These are phyloP conservation scores for Fagopyrum tataricum DNA, from an alignment of 148 eudicot genomes.

Conservation along the genomic window DNA sequence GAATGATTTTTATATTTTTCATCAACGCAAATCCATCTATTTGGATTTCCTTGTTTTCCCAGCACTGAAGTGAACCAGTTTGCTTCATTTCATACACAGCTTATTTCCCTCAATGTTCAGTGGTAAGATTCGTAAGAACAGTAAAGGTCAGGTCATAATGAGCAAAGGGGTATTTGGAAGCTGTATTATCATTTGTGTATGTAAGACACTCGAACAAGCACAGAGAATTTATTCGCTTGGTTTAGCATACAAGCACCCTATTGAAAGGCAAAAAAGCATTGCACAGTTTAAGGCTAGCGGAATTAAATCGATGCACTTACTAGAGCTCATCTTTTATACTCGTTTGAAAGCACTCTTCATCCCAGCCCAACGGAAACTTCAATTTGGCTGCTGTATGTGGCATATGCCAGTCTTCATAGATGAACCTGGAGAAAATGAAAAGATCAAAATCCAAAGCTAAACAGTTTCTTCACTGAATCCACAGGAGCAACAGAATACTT, in stretches of 20 bases:
- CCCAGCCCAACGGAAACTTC: conserved; percentile 82
- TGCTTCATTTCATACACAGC: background rate
- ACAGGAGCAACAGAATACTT: background rate
- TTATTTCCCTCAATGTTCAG: background rate
- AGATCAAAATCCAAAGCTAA: background rate
- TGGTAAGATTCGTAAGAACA: background rate
- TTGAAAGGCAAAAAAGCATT: background rate
- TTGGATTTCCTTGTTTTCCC: background rate
- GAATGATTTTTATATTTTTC: background rate
- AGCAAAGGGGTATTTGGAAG: background rate
- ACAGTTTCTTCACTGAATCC: background rate
- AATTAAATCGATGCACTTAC: background rate
- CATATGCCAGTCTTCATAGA: conserved; percentile 76
- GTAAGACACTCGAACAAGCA: background rate
- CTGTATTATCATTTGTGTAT: background rate
- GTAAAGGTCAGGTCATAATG: background rate
- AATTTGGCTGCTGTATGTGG: conserved; percentile 79
- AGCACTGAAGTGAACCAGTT: background rate
- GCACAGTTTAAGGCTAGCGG: background rate
- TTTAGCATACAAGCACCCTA: background rate
- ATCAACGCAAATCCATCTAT: background rate
- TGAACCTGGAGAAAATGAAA: conserved; percentile 25
- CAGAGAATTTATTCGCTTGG: background rate
- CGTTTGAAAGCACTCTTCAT: conserved; percentile 53
- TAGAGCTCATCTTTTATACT: conserved; percentile 69